phyloP scores from a whole-genome alignment of 2,329 filamentous ascomycete genomes.

The Moelleriella libera region DNA sequence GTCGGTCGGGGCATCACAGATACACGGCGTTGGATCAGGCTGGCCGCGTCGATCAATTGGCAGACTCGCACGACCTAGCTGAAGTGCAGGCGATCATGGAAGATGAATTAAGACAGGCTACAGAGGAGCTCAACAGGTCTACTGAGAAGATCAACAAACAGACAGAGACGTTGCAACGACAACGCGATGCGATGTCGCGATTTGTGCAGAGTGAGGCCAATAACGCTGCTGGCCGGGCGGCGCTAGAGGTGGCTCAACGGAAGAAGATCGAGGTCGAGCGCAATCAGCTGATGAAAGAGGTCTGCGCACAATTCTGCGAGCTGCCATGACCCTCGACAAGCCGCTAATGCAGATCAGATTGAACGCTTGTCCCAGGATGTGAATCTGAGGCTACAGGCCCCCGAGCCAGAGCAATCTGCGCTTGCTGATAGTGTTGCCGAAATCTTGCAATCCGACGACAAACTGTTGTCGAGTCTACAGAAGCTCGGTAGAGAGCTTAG shows the following conservation, averaged over 20 bases:
- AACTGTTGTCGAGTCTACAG: slow-evolving; percentile 48
- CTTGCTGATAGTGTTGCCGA: slow-evolving; percentile 34
- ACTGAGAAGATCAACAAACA: slow-evolving; percentile 52
- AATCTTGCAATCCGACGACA: slow-evolving; percentile 47
- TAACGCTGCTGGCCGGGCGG: slow-evolving; percentile 12
- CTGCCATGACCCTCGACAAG: too few species aligned
- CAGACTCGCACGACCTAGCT: slow-evolving; percentile 28
- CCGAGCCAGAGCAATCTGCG: slow-evolving; percentile 34
- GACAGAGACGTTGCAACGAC: slow-evolving; percentile 43
- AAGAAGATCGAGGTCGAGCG: slow-evolving; percentile 21
- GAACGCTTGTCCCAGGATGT: slow-evolving; percentile 32
- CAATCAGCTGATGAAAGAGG: slow-evolving; percentile 26
- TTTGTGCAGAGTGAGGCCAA: slow-evolving; percentile 27
- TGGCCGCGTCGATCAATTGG: slow-evolving; percentile 32
- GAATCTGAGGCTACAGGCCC: slow-evolving; percentile 29
- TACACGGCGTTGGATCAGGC: slow-evolving; percentile 33
- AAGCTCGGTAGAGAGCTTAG: slow-evolving; percentile 50
- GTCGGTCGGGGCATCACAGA: too few species aligned
- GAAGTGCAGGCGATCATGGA: slow-evolving; percentile 38
- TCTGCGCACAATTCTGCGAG: too few species aligned
- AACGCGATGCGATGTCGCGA: slow-evolving; percentile 44
- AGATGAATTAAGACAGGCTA: slow-evolving; percentile 44
- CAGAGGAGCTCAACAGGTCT: slow-evolving; percentile 48
- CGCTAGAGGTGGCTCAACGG: slow-evolving; percentile 14
- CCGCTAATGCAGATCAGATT: slow-evolving; percentile 20